Percentiles rank a stretch among this genome's conserved stretches.
These are phyloP conservation scores for Candida arabinofermentans DNA, from an alignment of 805 yeast species.

Conservation along the genomic window DNA sequence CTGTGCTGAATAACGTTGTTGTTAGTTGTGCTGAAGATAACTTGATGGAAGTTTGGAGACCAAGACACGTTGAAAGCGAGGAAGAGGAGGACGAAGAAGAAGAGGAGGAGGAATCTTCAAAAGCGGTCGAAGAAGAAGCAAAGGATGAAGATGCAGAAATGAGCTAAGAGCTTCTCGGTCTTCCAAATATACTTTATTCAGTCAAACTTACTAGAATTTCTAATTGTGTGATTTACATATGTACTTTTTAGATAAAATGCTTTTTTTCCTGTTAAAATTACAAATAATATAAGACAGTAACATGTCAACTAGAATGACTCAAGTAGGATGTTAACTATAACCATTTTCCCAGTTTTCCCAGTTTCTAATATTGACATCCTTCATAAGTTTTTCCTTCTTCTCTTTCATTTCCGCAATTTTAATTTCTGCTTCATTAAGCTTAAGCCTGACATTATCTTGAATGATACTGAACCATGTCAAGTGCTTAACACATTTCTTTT, in stretches of 20 bases:
- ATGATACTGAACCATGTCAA: conserved; percentile 31
- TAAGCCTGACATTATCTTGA: conserved; percentile 33
- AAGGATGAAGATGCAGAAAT: conserved; percentile 18
- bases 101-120: conserved; percentile 26
- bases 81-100: conserved; percentile 34
- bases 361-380: conserved; percentile 35
- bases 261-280: background rate
- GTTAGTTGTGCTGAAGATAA: conserved; percentile 75
- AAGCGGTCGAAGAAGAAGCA: conserved; percentile 20
- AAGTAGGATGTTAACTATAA: background rate
- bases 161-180: too few relatives aligned
- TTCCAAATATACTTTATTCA: too few relatives aligned
- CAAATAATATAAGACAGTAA: background rate
- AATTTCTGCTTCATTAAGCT: conserved; percentile 26
- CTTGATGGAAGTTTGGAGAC: conserved; percentile 73
- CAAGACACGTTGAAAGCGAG: conserved; percentile 44
- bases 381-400: conserved; percentile 29
- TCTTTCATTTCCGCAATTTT: conserved; percentile 19
- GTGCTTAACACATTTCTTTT: conserved; percentile 54
- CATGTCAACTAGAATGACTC: too few relatives aligned
- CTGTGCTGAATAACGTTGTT: conserved; percentile 50
- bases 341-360: conserved; percentile 29
- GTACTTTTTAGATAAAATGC: background rate
- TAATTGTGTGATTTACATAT: background rate
- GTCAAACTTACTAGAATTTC: background rate